Percentiles rank a stretch among this genome's conserved stretches.
phyloP scores from a whole-genome alignment of 495 filamentous ascomycete genomes.

The Penicillium lividum region DNA sequence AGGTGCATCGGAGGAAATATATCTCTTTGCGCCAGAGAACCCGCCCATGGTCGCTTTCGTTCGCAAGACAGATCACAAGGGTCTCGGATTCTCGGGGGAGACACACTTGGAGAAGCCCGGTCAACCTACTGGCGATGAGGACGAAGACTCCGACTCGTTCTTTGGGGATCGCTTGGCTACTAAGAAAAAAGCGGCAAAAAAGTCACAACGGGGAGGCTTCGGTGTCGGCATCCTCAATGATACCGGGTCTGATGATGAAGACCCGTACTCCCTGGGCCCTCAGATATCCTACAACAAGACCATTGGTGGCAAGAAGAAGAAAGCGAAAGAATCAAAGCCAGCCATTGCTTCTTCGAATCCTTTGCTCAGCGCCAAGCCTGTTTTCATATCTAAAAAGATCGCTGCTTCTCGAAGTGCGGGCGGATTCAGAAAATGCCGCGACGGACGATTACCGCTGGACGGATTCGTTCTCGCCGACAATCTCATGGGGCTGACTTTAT shows the following conservation, averaged over 20 bases:
- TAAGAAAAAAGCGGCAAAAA: constrained; percentile 49
- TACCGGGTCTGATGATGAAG: constrained; percentile 95
- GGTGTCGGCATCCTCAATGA: constrained; percentile 92
- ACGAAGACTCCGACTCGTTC: constrained; percentile 48
- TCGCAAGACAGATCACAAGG: constrained; percentile 77
- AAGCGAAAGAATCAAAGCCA: constrained; percentile 59
- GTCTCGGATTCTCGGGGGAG: constrained; percentile 78
- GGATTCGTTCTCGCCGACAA: constrained; percentile 79
- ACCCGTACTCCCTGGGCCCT: constrained; percentile 89
- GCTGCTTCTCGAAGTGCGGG: constrained; percentile 55
- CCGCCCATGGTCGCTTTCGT: constrained; percentile 71
- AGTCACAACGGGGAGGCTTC: constrained; percentile 63
- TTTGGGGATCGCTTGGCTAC: constrained; percentile 39
- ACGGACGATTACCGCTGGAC: constrained; percentile 81
- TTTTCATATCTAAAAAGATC: constrained; percentile 77
- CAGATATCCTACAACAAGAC: constrained; percentile 85
- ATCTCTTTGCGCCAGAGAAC: constrained; percentile 90
- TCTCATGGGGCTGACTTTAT: constrained; percentile 52
- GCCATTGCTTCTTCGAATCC: constrained; percentile 57
- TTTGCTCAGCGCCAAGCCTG: constrained; percentile 64
- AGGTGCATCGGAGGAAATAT: constrained; percentile 48
- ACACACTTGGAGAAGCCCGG: constrained; percentile 47
- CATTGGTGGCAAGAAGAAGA: constrained; percentile 85
- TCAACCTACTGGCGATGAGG: constrained; percentile 46
- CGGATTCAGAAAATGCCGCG: constrained; percentile 77